Conservation (phyloP, 805 yeast species). For the Sungouiozyma intestinalis region DNA sequence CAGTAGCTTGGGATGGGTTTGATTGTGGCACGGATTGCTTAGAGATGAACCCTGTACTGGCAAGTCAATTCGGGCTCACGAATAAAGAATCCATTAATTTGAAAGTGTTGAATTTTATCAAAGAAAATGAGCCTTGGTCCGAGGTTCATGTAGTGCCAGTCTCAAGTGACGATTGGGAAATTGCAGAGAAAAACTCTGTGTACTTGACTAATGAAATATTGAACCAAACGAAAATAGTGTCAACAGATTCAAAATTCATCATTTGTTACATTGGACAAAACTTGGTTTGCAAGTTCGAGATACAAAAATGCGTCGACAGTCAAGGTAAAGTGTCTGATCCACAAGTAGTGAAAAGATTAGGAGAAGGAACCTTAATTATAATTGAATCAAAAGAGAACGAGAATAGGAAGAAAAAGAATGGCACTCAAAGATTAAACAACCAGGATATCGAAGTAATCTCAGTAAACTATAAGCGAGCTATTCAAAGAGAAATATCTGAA, state of each 20-base stretch:
- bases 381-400: conserved; percentile 58
- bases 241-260: conserved; percentile 40
- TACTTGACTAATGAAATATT: conserved; percentile 64
- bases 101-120: conserved; percentile 9
- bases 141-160: conserved; percentile 71
- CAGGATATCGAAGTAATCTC: neutral
- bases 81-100: conserved; percentile 5
- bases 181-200: conserved; percentile 73
- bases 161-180: conserved; percentile 78
- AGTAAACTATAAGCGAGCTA: conserved; percentile 3
- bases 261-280: conserved; percentile 58
- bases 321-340: conserved; percentile 27
- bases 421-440: neutral
- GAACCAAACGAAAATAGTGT: conserved; percentile 71
- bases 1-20: conserved; percentile 9
- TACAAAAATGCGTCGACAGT: conserved; percentile 30
- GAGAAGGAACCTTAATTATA: conserved; percentile 57
- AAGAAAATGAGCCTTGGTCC: conserved; percentile 28
- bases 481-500: conserved; percentile 1
- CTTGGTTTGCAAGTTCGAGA: conserved; percentile 45
- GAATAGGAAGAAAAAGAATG: conserved; percentile 15
- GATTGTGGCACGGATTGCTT: conserved; percentile 9
- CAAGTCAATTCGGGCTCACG: conserved; percentile 1
- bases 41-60: conserved; percentile 21
- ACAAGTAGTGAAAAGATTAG: conserved; percentile 37